phyloP scores from a whole-genome alignment of 805 yeast species.

The Lipomyces sp. region DNA sequence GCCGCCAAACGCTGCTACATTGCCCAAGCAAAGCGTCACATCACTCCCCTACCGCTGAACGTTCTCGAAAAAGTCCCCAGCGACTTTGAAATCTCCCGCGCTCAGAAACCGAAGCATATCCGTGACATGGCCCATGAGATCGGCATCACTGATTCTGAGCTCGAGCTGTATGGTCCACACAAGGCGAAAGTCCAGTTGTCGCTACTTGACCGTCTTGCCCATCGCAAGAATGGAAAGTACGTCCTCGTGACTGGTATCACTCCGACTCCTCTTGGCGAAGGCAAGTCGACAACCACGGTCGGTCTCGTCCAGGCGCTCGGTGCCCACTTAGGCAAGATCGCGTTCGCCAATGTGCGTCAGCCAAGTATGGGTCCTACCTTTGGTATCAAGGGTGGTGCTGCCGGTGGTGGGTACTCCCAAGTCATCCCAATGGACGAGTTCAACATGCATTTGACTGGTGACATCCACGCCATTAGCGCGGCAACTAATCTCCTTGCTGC shows the following conservation, averaged over 20 bases:
- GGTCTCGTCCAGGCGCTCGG: constrained; percentile 97
- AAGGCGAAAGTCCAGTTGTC: constrained; percentile 85
- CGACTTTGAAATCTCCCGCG: constrained; percentile 87
- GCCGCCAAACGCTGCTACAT: constrained; percentile 70
- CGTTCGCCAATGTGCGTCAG: constrained; percentile 94
- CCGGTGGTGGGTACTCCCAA: constrained; percentile 98
- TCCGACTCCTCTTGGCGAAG: constrained; percentile 98
- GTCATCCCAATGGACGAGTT: constrained; percentile 99
- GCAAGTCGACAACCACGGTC: constrained; percentile 94
- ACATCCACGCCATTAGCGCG: constrained; percentile 92
- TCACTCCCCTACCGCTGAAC: constrained; percentile 62
- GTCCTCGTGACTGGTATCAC: constrained; percentile 96
- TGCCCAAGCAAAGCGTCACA: constrained; percentile 53
- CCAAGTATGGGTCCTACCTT: constrained; percentile 99
- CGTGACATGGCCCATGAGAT: constrained; percentile 75
- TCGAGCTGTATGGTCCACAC: constrained; percentile 85
- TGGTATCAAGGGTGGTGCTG: constrained; percentile 99
- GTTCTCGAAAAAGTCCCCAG: constrained; percentile 77
- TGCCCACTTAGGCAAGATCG: constrained; percentile 79
- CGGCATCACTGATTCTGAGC: constrained; percentile 76
- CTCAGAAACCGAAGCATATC: constrained; percentile 85
- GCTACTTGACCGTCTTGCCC: constrained; percentile 67
- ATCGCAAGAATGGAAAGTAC: constrained; percentile 76
- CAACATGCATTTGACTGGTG: constrained; percentile 97
- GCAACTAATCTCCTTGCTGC: constrained; percentile 95